Evolutionary conservation across 73 alveolate species (phyloP), one percentile per base, ranked within the genome.

Genomic region (Paraurostyla sp.): DNA sequence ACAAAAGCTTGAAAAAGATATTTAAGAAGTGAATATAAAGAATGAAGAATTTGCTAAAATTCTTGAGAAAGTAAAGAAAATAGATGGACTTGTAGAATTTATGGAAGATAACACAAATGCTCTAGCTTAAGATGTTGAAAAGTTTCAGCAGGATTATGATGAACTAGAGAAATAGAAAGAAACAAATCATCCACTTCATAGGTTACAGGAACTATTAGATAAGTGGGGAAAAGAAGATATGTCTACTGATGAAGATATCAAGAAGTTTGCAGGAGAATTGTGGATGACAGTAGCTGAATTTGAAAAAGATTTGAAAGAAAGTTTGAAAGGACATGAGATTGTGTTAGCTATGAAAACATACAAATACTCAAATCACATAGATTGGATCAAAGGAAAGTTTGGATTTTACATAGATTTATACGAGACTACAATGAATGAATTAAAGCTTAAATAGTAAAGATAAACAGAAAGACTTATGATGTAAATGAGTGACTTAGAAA

Each of bases 241-340:
- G 0, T 29, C 4, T 40, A 78, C 89, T 6, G 63, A 49, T 18
- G 89, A 78, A 7, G 89, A 78, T 1, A 29, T 78, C 27, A 22
- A 13, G 0, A 50, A 54, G 32, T 78, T 78, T 78, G 89, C 89
- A 16, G 65, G 69, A 7, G 89, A 78, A 27, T 27, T 78, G 0
- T 78, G 89, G 89, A 36, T 78, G 78, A 52, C 80, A 3, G 62
- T 78, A 0, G 18, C 76, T 3, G 89, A 78, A 78, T 78, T 52
- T 36, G 89, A 78, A 27, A 78, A 78, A 54, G 89, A 78, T 22
- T 15, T 78, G 40, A 78, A 54, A 43, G 89, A 78, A 51, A 52
- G 80, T 52, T 27, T 54, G n/a, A 50, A 78, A 33, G 89, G 89
- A 6, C 89, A 78, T 78, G 80, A 78, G 22, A 51, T 78, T 7